A percentile compares a stretch with the other conserved stretches of the same genome.
Conservation (phyloP, 2,329 filamentous ascomycete genomes). For the Arthrobotrys iridis region DNA sequence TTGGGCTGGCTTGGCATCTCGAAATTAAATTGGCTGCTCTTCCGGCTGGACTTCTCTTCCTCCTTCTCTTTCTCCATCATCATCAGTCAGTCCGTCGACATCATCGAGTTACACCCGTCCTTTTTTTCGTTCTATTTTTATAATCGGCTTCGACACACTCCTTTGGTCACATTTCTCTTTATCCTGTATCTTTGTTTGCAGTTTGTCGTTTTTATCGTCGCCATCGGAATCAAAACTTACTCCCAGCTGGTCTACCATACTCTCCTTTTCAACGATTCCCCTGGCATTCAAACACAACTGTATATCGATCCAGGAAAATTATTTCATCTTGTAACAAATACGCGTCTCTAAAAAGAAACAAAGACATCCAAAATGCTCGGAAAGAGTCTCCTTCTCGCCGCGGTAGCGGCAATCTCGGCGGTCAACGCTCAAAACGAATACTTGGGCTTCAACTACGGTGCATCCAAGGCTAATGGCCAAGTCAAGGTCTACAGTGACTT, state of each 20-base stretch:
- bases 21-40: slow-evolving; percentile 12
- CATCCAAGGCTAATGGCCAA: slow-evolving; percentile 69
- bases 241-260: slow-evolving; percentile 41
- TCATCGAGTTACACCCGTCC: slow-evolving; percentile 15
- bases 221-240: not conserved
- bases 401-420: slow-evolving; percentile 62
- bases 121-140: slow-evolving; percentile 28
- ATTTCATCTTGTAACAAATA: not conserved
- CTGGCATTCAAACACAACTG: not conserved
- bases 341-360: not conserved
- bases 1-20: slow-evolving; percentile 6
- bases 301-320: slow-evolving; percentile 10
- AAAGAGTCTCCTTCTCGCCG: slow-evolving; percentile 56
- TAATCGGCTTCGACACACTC: slow-evolving; percentile 51
- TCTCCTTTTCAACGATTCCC: slow-evolving; percentile 10
- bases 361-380: slow-evolving; percentile 31
- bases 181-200: not conserved
- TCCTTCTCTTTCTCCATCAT: slow-evolving; percentile 2
- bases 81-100: slow-evolving; percentile 24
- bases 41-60: not conserved
- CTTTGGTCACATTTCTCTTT: slow-evolving; percentile 17
- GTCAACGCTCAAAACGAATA: slow-evolving; percentile 58
- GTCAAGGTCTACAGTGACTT: slow-evolving; percentile 73
- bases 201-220: slow-evolving; percentile 6
- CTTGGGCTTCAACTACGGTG: slow-evolving; percentile 80